Percentiles rank a stretch among this genome's conserved stretches.
These are phyloP conservation scores for Beta corolliflora DNA, from an alignment of 179 eudicot species.

Conservation along the genomic window DNA sequence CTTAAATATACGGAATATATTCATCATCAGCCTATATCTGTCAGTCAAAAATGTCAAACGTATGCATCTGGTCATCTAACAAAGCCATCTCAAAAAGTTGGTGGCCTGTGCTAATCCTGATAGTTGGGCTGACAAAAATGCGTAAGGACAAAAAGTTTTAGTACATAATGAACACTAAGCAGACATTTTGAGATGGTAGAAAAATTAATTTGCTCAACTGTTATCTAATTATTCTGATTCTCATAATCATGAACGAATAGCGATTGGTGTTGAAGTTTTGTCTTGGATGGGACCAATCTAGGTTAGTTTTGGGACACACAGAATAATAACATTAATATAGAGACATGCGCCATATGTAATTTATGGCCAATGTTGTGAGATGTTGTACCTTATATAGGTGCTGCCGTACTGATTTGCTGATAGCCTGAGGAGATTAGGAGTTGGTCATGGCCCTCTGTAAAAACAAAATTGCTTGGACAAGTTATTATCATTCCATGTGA, in stretches of 20 bases:
- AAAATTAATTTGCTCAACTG: too few relatives aligned
- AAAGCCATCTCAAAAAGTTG: too few relatives aligned
- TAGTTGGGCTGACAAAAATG: too few relatives aligned
- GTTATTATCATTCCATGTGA: background rate
- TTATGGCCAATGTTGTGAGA: background rate
- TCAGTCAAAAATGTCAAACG: background rate
- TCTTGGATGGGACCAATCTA: too few relatives aligned
- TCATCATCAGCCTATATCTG: background rate
- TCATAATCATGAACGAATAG: background rate
- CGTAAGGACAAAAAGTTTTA: too few relatives aligned
- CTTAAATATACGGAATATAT: background rate
- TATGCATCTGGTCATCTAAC: background rate
- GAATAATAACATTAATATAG: too few relatives aligned
- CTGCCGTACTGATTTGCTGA: background rate
- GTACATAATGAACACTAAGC: too few relatives aligned
- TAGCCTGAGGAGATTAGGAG: constrained; percentile 8
- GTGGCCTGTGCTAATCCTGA: too few relatives aligned
- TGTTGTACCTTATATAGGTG: background rate
- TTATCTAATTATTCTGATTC: background rate
- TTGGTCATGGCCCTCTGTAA: background rate
- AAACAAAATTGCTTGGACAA: background rate
- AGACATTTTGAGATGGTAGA: too few relatives aligned
- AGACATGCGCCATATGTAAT: too few relatives aligned
- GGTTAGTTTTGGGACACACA: too few relatives aligned
- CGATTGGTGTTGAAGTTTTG: too few relatives aligned